A percentile compares a stretch with the other conserved stretches of the same genome.
Evolutionary conservation across 805 yeast genomes (phyloP).

Genomic region (Pichia scutulata): DNA sequence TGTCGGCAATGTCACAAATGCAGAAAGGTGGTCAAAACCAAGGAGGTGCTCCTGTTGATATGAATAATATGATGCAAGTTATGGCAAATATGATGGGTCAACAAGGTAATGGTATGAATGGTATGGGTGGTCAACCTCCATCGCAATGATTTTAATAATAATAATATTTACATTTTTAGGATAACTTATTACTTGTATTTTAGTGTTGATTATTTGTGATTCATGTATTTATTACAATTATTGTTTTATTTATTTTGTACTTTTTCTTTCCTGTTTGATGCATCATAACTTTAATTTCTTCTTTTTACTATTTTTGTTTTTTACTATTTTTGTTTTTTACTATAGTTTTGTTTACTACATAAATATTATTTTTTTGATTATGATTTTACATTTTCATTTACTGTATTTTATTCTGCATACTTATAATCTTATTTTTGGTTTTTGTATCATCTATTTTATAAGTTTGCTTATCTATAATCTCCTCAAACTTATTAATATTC

Average conservation of each 20-base stretch:
- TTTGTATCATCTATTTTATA: no score
- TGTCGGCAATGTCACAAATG: conserved; percentile 27
- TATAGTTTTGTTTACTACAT: not conserved
- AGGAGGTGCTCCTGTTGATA: conserved; percentile 22
- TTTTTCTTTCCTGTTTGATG: not conserved
- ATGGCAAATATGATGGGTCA: conserved; percentile 29
- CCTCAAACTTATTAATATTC: no score
- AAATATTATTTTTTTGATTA: no score
- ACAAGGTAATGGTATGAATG: not conserved
- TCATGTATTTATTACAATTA: not conserved
- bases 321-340: no score
- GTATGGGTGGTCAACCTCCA: conserved; percentile 19
- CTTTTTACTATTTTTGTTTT: no score
- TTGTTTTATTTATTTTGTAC: no score
- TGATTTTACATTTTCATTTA: no score
- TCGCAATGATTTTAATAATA: conserved; percentile 3
- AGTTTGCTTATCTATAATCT: no score
- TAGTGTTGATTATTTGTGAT: not conserved
- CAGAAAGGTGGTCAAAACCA: conserved; percentile 17
- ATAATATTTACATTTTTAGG: no score
- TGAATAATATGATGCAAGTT: conserved; percentile 30
- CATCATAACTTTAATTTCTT: no score
- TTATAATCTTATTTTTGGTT: no score
- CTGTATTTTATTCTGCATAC: not conserved
- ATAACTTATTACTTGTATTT: no score